Percentiles rank a stretch among this genome's conserved stretches.
These are phyloP conservation scores for Pulveroboletus sp. DNA, from an alignment of 768 basidiomycete genomes.

Conservation along the genomic window DNA sequence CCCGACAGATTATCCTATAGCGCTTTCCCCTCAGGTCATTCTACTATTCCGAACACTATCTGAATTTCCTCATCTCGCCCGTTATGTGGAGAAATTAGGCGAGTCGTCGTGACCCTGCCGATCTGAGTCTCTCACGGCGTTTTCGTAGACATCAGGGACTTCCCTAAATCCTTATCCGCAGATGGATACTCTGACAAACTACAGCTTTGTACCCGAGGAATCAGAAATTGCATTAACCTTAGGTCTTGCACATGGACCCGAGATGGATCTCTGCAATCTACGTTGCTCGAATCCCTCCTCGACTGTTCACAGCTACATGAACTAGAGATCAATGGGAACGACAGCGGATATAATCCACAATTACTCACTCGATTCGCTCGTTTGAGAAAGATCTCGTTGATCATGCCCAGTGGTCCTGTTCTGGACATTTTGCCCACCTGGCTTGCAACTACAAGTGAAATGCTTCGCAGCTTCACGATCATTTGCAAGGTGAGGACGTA, in stretches of 20 bases:
- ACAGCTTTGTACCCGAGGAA: conserved; percentile 42
- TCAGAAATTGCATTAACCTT: conserved; percentile 61
- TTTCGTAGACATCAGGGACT: conserved; percentile 63
- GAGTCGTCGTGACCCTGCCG: conserved; percentile 17
- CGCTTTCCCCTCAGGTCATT: conserved; percentile 42
- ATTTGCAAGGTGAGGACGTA: conserved; percentile 58
- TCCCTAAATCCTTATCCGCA: conserved; percentile 50
- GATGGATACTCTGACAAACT: conserved; percentile 34
- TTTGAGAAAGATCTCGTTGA: conserved; percentile 57
- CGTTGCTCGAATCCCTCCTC: conserved; percentile 52
- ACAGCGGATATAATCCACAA: conserved; percentile 43
- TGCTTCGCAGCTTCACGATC: conserved; percentile 55
- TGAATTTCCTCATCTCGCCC: conserved; percentile 50
- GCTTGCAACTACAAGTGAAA: conserved; percentile 41
- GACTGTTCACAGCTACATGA: conserved; percentile 42
- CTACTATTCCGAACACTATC: conserved; percentile 62
- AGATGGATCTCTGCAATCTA: conserved; percentile 64
- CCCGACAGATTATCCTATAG: background rate
- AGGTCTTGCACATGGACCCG: conserved; percentile 73
- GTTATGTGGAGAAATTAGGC: conserved; percentile 58
- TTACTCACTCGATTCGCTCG: conserved; percentile 48
- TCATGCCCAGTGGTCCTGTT: conserved; percentile 67
- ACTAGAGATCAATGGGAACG: conserved; percentile 70
- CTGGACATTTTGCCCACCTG: conserved; percentile 48
- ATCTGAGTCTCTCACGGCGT: conserved; percentile 1